Conservation (phyloP, 768 basidiomycete genomes). For the Lactifluus piperatus region DNA sequence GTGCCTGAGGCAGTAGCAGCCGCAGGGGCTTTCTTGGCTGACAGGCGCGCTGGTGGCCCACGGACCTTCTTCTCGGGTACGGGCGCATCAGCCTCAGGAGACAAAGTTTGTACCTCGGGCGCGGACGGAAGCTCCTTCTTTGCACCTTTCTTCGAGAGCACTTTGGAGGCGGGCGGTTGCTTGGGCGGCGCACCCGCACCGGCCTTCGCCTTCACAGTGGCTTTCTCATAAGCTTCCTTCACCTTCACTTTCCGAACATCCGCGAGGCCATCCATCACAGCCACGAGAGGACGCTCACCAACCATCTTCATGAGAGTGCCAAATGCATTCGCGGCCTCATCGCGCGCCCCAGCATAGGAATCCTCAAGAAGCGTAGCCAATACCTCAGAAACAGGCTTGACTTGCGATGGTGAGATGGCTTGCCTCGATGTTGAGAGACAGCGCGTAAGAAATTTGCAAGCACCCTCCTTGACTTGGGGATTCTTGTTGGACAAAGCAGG, state of each 20-base stretch:
- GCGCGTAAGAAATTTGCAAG: slow-evolving; percentile 77
- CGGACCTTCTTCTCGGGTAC: slow-evolving; percentile 29
- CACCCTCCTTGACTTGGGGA: slow-evolving; percentile 92
- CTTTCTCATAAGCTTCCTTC: slow-evolving; percentile 87
- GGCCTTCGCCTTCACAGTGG: slow-evolving; percentile 81
- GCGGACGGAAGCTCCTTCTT: slow-evolving; percentile 29
- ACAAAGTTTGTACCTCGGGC: slow-evolving; percentile 24
- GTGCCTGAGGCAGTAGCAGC: slow-evolving; percentile 24
- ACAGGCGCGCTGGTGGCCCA: slow-evolving; percentile 44
- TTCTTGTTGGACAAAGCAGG: slow-evolving; percentile 81
- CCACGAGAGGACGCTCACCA: slow-evolving; percentile 85
- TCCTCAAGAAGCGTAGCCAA: slow-evolving; percentile 78
- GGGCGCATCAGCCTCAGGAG: slow-evolving; percentile 29
- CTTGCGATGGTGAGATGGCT: slow-evolving; percentile 63
- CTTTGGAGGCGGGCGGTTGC: slow-evolving; percentile 8
- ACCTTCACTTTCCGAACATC: slow-evolving; percentile 89
- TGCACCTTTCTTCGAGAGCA: slow-evolving; percentile 18
- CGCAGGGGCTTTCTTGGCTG: slow-evolving; percentile 48
- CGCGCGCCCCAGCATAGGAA: slow-evolving; percentile 78
- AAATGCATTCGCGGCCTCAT: slow-evolving; percentile 80
- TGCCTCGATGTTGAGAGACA: slow-evolving; percentile 62
- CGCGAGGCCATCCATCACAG: slow-evolving; percentile 73
- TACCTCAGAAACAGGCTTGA: slow-evolving; percentile 75
- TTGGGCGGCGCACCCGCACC: slow-evolving; percentile 45
- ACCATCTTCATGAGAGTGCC: slow-evolving; percentile 96